Percentiles rank a stretch among this genome's conserved stretches.
phyloP scores from a whole-genome alignment of 352 stramenopile species.

The Ophiocytium majus region DNA sequence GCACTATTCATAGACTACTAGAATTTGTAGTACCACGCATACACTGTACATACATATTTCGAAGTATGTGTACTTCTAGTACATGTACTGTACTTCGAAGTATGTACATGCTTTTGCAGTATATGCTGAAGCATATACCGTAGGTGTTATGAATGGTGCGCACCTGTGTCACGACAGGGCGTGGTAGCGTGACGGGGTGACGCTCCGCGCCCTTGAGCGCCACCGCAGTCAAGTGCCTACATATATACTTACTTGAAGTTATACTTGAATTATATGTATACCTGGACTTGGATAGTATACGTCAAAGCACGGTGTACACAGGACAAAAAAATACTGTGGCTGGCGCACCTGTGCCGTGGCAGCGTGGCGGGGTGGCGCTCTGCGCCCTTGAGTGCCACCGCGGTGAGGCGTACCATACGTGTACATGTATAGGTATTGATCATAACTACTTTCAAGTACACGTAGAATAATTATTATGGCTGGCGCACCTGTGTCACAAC shows the following conservation, averaged over 20 bases:
- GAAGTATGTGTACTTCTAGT: no score
- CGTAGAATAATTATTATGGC: slow-evolving; percentile 16
- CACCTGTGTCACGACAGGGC: slow-evolving; percentile 53
- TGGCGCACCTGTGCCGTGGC: slow-evolving; percentile 30
- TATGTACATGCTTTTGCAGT: no score
- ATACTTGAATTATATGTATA: no score
- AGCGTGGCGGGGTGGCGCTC: slow-evolving; percentile 50
- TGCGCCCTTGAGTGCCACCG: slow-evolving; percentile 46
- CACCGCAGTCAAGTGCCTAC: slow-evolving; percentile 49
- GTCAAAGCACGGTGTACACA: no score
- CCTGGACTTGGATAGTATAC: no score
- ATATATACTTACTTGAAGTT: no score
- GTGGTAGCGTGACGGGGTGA: slow-evolving; percentile 50
- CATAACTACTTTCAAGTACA: neutral
- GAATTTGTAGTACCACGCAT: neutral
- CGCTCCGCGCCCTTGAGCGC: slow-evolving; percentile 51
- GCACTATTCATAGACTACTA: neutral
- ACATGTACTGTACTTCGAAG: no score
- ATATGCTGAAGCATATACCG: no score
- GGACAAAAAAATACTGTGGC: neutral
- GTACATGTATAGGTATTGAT: neutral
- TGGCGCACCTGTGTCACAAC: slow-evolving; percentile 49
- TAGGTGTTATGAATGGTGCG: no score
- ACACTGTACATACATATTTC: neutral
- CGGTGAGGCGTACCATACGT: slow-evolving; percentile 44